A percentile compares a stretch with the other conserved stretches of the same genome.
Conservation (phyloP, 1,139 yeast genomes). For the Geotrichum armillariae region DNA sequence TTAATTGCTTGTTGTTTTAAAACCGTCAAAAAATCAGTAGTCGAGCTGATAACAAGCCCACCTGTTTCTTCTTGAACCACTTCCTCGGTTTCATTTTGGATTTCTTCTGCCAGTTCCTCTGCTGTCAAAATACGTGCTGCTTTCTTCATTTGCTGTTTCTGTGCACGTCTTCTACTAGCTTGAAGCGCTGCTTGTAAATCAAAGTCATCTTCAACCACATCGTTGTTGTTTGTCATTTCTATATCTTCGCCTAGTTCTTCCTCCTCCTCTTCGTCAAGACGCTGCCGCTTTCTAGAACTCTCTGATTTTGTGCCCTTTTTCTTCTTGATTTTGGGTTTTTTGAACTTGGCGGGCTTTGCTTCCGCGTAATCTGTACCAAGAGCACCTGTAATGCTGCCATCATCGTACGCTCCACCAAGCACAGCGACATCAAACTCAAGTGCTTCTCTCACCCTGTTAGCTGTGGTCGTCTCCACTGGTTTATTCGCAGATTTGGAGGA, state of each 20-base stretch:
- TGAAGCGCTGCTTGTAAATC: slow-evolving; percentile 50
- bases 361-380: slow-evolving; percentile 32
- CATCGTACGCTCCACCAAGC: slow-evolving; percentile 14
- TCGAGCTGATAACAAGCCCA: slow-evolving; percentile 56
- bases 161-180: slow-evolving; percentile 45
- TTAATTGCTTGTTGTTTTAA: slow-evolving; percentile 33
- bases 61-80: slow-evolving; percentile 19
- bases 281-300: slow-evolving; percentile 26
- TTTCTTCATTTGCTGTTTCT: slow-evolving; percentile 29
- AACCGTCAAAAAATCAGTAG: slow-evolving; percentile 54
- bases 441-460: slow-evolving; percentile 11
- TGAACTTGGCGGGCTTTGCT: slow-evolving; percentile 48
- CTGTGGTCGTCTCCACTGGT: not conserved
- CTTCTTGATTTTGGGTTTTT: slow-evolving; percentile 43
- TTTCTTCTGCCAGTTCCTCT: slow-evolving; percentile 50
- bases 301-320: slow-evolving; percentile 30
- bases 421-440: slow-evolving; percentile 27
- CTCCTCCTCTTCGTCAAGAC: slow-evolving; percentile 25
- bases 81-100: slow-evolving; percentile 40
- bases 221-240: slow-evolving; percentile 14
- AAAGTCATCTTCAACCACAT: slow-evolving; percentile 44
- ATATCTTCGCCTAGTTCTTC: slow-evolving; percentile 26
- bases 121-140: slow-evolving; percentile 30
- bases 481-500: not conserved
- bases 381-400: slow-evolving; percentile 16